Evolutionary conservation across 2,329 filamentous ascomycete genomes (phyloP).

Genomic region (Xylaria sp.): DNA sequence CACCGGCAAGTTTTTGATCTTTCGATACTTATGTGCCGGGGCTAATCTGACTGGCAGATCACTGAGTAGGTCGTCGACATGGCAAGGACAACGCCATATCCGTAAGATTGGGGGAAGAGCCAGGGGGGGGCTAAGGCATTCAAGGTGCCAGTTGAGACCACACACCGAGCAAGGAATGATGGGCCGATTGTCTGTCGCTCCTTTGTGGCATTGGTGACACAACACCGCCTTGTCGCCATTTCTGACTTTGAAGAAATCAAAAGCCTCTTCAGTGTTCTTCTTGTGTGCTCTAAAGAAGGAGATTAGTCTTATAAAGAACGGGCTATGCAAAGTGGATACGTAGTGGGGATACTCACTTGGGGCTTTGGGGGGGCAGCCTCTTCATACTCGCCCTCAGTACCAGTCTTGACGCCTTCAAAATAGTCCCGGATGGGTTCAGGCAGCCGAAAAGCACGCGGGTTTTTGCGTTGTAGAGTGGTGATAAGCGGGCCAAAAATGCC

Average conservation of each 20-base stretch:
- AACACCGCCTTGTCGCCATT: conserved; percentile 77
- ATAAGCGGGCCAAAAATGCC: conserved; percentile 69
- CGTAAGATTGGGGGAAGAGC: conserved; percentile 77
- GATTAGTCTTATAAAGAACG: conserved; percentile 39
- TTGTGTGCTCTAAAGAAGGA: conserved; percentile 50
- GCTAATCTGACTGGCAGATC: conserved; percentile 61
- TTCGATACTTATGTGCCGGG: conserved; percentile 66
- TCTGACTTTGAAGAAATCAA: conserved; percentile 71
- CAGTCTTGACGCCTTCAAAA: conserved; percentile 81
- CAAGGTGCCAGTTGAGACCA: conserved; percentile 83
- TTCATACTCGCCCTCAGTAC: conserved; percentile 79
- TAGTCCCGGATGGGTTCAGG: conserved; percentile 73
- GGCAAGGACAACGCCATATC: conserved; percentile 88
- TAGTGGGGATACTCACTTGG: conserved; percentile 59
- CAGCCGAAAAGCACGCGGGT: conserved; percentile 74
- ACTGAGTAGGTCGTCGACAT: conserved; percentile 76
- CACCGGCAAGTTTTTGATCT: conserved; percentile 59
- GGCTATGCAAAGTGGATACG: not conserved
- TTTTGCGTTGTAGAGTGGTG: conserved; percentile 68
- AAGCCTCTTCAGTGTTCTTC: conserved; percentile 63
- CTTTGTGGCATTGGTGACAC: conserved; percentile 76
- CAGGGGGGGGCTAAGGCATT: conserved; percentile 86
- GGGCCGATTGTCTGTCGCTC: conserved; percentile 66
- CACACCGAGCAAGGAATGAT: conserved; percentile 87
- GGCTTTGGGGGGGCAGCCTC: conserved; percentile 60